Conservation (phyloP, 2,329 filamentous ascomycete genomes). For the Colletotrichum sp. region DNA sequence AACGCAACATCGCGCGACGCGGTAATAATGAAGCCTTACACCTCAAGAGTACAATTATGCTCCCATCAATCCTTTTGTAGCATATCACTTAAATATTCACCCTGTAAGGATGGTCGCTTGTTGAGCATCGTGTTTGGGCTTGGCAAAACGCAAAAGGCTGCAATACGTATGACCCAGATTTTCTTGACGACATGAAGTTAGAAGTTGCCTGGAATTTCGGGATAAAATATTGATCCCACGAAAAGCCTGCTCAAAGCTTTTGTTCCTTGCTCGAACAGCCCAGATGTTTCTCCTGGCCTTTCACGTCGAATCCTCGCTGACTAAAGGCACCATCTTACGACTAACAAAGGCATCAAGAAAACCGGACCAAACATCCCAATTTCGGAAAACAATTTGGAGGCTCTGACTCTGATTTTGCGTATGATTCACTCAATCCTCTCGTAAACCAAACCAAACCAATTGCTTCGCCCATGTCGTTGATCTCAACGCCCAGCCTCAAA, state of each 20-base stretch:
- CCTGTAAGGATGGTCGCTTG: background rate
- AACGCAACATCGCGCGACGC: background rate
- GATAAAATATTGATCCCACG: accelerated
- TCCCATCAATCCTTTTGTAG: background rate
- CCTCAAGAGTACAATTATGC: background rate
- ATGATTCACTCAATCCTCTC: accelerated
- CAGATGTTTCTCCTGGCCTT: background rate
- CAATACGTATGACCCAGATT: background rate
- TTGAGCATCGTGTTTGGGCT: background rate
- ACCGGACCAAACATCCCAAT: background rate
- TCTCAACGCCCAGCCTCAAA: accelerated
- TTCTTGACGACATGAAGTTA: background rate
- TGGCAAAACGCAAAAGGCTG: background rate
- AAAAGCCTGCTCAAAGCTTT: background rate
- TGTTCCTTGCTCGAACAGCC: background rate
- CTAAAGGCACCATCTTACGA: background rate
- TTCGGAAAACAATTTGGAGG: background rate
- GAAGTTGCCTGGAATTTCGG: background rate
- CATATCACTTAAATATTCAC: background rate
- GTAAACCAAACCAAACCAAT: no score
- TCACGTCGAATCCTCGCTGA: background rate
- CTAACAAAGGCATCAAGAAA: background rate
- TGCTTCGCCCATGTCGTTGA: background rate
- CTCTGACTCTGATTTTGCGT: background rate
- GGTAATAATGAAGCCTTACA: accelerated